phyloP scores from a whole-genome alignment of 805 yeast species.

The Cyberlindnera japonica region DNA sequence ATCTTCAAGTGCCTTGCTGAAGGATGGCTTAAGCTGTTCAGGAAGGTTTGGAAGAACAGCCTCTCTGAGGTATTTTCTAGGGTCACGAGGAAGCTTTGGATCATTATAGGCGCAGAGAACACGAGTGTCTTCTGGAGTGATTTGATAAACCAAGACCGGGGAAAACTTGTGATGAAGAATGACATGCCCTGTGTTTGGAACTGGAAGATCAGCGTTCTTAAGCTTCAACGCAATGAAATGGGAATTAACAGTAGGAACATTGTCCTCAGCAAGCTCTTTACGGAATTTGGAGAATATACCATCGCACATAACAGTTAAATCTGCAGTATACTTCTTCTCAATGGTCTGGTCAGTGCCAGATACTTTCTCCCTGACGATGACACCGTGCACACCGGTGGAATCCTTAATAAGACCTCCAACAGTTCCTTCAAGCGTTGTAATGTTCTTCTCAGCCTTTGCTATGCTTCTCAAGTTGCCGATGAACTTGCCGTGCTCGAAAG shows the following conservation, averaged over 20 bases:
- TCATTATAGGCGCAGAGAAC: constrained; percentile 85
- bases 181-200: constrained; percentile 82
- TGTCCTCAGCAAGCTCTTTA: constrained; percentile 57
- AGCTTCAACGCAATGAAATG: constrained; percentile 85
- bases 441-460: constrained; percentile 67
- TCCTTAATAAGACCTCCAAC: constrained; percentile 65
- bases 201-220: constrained; percentile 70
- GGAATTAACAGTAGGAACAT: constrained; percentile 68
- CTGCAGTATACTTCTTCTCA: constrained; percentile 45
- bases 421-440: constrained; percentile 77
- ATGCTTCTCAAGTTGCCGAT: constrained; percentile 68
- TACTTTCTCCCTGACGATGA: constrained; percentile 50
- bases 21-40: constrained; percentile 56
- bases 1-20: constrained; percentile 55
- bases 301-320: constrained; percentile 77
- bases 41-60: constrained; percentile 73
- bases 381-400: constrained; percentile 65
- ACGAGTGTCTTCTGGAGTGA: constrained; percentile 77
- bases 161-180: constrained; percentile 74
- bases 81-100: constrained; percentile 65
- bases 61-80: constrained; percentile 54
- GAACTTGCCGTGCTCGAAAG: constrained; percentile 92
- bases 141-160: constrained; percentile 87
- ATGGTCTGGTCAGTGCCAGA: constrained; percentile 32
- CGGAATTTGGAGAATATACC: constrained; percentile 94